Conservation (phyloP, 257 asterid species). For the Solanum acaule region DNA sequence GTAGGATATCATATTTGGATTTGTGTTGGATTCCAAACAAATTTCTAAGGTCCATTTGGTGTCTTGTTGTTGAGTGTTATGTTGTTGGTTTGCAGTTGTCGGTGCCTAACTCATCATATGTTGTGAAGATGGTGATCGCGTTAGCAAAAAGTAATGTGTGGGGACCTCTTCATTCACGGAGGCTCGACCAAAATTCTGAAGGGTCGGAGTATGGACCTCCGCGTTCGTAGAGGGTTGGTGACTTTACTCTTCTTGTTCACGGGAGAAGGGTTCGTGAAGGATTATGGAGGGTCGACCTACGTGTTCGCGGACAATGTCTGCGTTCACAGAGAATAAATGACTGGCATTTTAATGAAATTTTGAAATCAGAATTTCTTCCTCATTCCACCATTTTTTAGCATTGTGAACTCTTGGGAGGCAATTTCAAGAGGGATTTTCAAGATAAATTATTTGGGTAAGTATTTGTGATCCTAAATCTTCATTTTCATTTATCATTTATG, state of each 20-base stretch:
- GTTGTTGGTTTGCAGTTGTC: too few species aligned
- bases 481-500: neutral
- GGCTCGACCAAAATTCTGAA: rapidly evolving
- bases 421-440: too few species aligned
- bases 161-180: neutral
- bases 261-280: neutral
- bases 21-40: neutral
- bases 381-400: neutral
- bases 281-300: too few species aligned
- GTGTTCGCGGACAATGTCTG: neutral
- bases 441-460: neutral
- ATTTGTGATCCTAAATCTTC: neutral
- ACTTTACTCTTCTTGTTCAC: neutral
- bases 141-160: neutral
- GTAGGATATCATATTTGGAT: neutral
- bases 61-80: too few species aligned
- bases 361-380: neutral
- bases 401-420: neutral
- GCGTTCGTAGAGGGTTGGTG: too few species aligned
- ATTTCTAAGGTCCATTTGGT: too few species aligned
- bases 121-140: neutral
- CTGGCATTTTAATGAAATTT: too few species aligned
- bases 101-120: neutral
- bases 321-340: too few species aligned
- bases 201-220: neutral